Evolutionary conservation across 345 rosid genomes (phyloP), one percentile per base, ranked within the genome.

Genomic region (Psidium guajava): DNA sequence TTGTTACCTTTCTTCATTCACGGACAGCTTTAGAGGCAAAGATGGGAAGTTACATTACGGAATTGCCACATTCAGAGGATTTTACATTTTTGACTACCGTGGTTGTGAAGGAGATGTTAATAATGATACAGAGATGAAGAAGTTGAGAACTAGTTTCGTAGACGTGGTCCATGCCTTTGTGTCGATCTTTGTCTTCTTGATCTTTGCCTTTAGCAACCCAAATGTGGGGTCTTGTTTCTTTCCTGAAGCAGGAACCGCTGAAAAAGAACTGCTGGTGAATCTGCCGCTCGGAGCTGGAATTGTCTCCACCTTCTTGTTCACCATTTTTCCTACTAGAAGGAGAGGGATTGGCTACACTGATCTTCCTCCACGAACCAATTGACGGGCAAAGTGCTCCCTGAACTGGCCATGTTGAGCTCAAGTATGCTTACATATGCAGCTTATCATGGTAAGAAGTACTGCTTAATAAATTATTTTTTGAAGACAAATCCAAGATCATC

Each of bases 1-100:
- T 5, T 89, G 95, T 83, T 90, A 91, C 69, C 58, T 93, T 74
- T 90, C 91, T 84, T 91, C 93, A 36, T 93, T 93, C 89, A 92
- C 92, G 2, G 93, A 94, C 58, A 91, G 94, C 83, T 89, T 91
- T 85, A 18, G 49, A 3, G 92, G 87, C 12, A 58, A 64, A 24
- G 88, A 91, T 21, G 88, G 90, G 18, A 88, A 86, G 69, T 61
- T 93, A 36, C 89, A 88, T 83, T 89, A 92, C 44, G 92, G 93
- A 3, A 50, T 94, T 0, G 97, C 95, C 82, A 93, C 93, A 0
- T 1, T 10, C 14, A 53, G 86, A 0, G 93, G 93, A 24, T 83
- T 94, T 0, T 83, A 56, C 52, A 59, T 91, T 44, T 89, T 93
- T 85, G 90, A 91, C 25, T 84, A 84, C 13, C 2, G 10, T 16